Base-by-base conservation (phyloP, 352 stramenopile species). In the Phytopythium cucurbitacearum region DNA sequence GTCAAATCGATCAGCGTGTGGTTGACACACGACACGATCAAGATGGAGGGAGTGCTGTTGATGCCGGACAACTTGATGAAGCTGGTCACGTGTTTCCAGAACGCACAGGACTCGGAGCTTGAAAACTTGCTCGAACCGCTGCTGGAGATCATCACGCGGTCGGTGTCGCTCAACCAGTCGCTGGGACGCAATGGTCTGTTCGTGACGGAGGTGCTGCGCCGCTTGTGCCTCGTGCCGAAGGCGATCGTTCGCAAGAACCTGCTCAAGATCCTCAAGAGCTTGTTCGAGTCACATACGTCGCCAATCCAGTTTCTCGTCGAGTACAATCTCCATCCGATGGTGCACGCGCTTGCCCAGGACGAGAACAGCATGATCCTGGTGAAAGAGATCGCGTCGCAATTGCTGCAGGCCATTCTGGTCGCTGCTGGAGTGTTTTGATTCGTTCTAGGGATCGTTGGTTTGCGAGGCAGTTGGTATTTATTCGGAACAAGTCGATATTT, bases 241-340 rank as follows among this genome's bases (percentile, higher is more conserved):
- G 89, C 87, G 0, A 90, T 96, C 37, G 87, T 97, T 39, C 80
- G 87, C 43, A 96, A 95, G 53, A 95, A 95, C 51, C 59, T 97
- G 49, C 81, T 97, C 49, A 94, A 94, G 61, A 97, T 97, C 71
- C 84, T 97, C 51, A 94, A 96, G 60, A 77, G 71, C 41, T 73
- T 97, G 1, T 95, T 96, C 51, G 85, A 96, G 55, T 82, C 80
- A 21, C 88, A 97, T 57, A 83, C 85, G 11, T 81, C 85, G 32
- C 88, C 85, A 1, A 73, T 72, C 47, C 79, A 95, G 56, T 95
- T 97, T 46, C 64, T 96, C 12, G 69, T 95, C 39, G 85, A 97
- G 65, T 94, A 91, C 69, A 89, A 95, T 36, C 62, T 97, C 7
- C 88, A 89, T 21, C 80, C 76, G 10, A 80, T 78, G 33, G 73